phyloP scores from a whole-genome alignment of 768 basidiomycete species.

The Naganishia onofrii region DNA sequence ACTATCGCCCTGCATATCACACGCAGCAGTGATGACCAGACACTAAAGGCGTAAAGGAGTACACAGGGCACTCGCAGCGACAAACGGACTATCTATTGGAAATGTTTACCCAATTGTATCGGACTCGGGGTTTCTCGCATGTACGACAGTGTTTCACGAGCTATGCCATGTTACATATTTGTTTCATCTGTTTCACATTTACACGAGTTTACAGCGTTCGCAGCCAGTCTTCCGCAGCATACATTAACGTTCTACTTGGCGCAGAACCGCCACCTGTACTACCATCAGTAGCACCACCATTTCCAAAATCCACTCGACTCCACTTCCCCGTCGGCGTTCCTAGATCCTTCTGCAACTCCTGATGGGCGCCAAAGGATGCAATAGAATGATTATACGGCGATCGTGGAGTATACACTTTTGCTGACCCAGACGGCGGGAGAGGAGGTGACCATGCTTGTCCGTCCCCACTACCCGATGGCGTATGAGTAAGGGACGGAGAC shows the following conservation, averaged over 20 bases:
- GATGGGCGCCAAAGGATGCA: background rate
- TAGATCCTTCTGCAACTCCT: conserved; percentile 3
- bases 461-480: background rate
- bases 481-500: background rate
- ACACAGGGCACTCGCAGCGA: background rate
- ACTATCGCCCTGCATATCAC: background rate
- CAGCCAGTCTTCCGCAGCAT: conserved; percentile 19
- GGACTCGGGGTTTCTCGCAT: background rate
- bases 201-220: background rate
- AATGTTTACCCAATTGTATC: background rate
- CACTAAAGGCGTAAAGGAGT: background rate
- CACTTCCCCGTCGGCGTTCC: background rate
- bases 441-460: background rate
- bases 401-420: conserved; percentile 19
- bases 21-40: background rate
- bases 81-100: background rate
- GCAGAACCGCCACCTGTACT: background rate
- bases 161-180: background rate
- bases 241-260: conserved; percentile 20
- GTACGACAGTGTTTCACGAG: background rate
- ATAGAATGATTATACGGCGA: conserved; percentile 3
- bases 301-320: conserved; percentile 2
- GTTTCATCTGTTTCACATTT: background rate
- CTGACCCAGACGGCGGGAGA: conserved; percentile 3
- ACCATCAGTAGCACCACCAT: background rate